Percentiles rank a stretch among this genome's conserved stretches.
phyloP scores from a whole-genome alignment of 225 moss, liverwort and hornwort genomes.

The Bryum argenteum region DNA sequence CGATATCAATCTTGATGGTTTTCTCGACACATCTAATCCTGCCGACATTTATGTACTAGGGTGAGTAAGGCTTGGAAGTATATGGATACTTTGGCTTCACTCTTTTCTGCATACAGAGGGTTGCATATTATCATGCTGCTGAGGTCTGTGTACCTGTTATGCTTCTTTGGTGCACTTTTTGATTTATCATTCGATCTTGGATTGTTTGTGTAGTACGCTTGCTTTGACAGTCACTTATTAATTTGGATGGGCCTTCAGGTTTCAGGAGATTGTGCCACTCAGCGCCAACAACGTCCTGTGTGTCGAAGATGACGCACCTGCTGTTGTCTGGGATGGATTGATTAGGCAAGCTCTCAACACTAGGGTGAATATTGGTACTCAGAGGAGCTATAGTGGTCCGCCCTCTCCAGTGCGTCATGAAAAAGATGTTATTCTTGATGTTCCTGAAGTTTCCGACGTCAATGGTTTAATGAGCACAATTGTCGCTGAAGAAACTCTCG shows the following conservation, averaged over 20 bases:
- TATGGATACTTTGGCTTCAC: neutral
- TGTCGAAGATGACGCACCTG: slow-evolving; percentile 54
- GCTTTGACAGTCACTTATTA: neutral
- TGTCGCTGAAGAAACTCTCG: slow-evolving; percentile 35
- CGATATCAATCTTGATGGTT: slow-evolving; percentile 56
- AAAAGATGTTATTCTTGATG: slow-evolving; percentile 34
- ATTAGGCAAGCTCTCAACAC: slow-evolving; percentile 53
- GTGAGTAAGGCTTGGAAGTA: slow-evolving; percentile 29
- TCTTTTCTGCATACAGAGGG: slow-evolving; percentile 10
- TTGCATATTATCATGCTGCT: neutral
- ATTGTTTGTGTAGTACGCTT: slow-evolving; percentile 6
- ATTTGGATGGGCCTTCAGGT: slow-evolving; percentile 37
- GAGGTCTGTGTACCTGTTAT: neutral
- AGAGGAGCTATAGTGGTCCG: slow-evolving; percentile 29
- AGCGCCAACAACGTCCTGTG: slow-evolving; percentile 56
- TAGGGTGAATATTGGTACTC: slow-evolving; percentile 30
- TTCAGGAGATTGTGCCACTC: slow-evolving; percentile 64
- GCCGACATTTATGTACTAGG: slow-evolving; percentile 65
- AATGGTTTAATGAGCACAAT: slow-evolving; percentile 37
- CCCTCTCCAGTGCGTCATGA: slow-evolving; percentile 45
- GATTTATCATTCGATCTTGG: neutral
- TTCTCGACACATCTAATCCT: slow-evolving; percentile 50
- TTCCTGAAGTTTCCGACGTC: slow-evolving; percentile 51
- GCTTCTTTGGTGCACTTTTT: neutral
- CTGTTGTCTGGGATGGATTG: slow-evolving; percentile 50